Evolutionary conservation across 345 rosid genomes (phyloP), one percentile per base, ranked within the genome.

Genomic region (Trapa incisa): DNA sequence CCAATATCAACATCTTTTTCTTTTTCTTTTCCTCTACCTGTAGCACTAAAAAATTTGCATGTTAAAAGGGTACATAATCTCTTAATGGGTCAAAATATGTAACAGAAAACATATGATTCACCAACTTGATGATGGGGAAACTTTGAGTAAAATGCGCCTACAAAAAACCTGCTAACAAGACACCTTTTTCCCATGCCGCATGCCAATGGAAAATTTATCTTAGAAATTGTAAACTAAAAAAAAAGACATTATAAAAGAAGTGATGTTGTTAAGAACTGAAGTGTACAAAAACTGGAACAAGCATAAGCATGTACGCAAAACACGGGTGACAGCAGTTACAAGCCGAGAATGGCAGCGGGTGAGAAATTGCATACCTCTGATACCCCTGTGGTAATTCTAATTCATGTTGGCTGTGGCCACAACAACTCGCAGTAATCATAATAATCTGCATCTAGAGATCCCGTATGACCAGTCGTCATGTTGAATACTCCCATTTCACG

Each of bases 361-460:
- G 50, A 33, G 11, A n/a, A 70, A 35, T 29, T 14, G 76, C 96
- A 80, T 79, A 93, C 97, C 71, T 81, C 84, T 41, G 37, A 41
- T 33, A 69, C 67, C 1, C 74, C 58, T 13, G 83, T 73, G 74
- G 76, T 69, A 68, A 86, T 76, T 97, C 96, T 69, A 68, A 86
- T 76, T 97, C 96, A 91, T 0, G 36, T 56, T 16, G 96, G 96
- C 66, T 94, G 97, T 35, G 96, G 97, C 96, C 93, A 91, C 57
- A 95, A 89, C 79, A 94, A 67, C 79, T 86, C 80, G 32, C 82
- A 75, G 73, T 78, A 80, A 57, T 73, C 81, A 61, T 87, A 87
- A 36, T 68, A 79, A 61, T 74, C 77, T 7, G 29, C 29, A 22
- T 72, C 70, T 33, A 91, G 74, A 0, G 84, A 80, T 65, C 87